Evolutionary conservation across 108 stramenopile species (phyloP), one percentile per base, ranked within the genome.

Genomic region (Pseudonitzschia multiseries): DNA sequence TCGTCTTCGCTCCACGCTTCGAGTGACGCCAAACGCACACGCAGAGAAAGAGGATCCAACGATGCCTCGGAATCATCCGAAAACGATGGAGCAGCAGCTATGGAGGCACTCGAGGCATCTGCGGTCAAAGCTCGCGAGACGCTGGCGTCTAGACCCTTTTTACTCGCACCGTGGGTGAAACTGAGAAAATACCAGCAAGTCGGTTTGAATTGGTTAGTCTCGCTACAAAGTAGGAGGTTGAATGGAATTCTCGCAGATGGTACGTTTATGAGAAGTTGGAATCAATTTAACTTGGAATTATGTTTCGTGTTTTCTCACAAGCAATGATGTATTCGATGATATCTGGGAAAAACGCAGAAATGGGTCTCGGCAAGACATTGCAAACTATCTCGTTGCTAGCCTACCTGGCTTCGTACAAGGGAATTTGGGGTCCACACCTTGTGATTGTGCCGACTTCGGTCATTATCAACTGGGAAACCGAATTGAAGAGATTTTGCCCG

Each of bases 201-300:
- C 61, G 98, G 99, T 1, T 80, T 99, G 59, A 95, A 96, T 71
- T 99, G 99, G 99, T 84, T 99, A 15, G 96, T 97, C 33, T 97
- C 96, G 9, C 81, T 97, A 46, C 96, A 97, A 56, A 88, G 95
- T 32, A 81, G 97, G 18, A 87, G 96, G 18, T 84, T 99, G 60
- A 99, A 99, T 79, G 98, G 98, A 1, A 99, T 99, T 66, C 84
- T 99, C n/a, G 99, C 99, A 0, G 99, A 98, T 85, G 99, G 97
- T 81, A 97, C 32, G 82, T 67, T 41, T 27, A 12, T 20, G 51
- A 21, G n/a, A 51, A 18, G 6, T 36, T 48, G 41, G 21, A 18
- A 21, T 20, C 32, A 22, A 40, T 32, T 17, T 64, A 42, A 27
- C 21, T 77, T 48, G 24, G 26, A 31, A 3, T 59, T 14, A 14